Conservation (phyloP, 495 filamentous ascomycete species). For the Trypethelium eluteriae region DNA sequence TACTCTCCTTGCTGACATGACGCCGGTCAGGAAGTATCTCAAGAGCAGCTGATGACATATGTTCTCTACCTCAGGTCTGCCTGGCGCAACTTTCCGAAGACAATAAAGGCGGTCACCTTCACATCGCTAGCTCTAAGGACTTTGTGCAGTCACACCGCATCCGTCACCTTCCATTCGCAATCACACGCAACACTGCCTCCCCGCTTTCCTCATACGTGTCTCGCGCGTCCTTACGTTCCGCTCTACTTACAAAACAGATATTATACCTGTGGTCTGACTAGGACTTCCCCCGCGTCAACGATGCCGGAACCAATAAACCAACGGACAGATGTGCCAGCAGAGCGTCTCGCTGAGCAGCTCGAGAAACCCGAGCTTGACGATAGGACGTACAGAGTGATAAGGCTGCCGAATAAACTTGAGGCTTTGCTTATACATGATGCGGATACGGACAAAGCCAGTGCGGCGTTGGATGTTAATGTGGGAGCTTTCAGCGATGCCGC, state of each 20-base stretch:
- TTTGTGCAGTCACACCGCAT: neutral
- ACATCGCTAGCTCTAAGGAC: neutral
- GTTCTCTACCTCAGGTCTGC: neutral
- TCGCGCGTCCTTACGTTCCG: neutral
- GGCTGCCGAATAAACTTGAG: slow-evolving; percentile 83
- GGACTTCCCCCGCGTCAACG: neutral
- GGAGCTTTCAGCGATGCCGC: slow-evolving; percentile 88
- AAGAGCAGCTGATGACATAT: neutral
- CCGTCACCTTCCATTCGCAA: neutral
- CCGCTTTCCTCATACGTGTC: neutral
- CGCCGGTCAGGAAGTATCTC: neutral
- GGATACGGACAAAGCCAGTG: slow-evolving; percentile 93
- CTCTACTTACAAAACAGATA: neutral
- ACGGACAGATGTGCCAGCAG: slow-evolving; percentile 37
- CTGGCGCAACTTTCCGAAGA: neutral
- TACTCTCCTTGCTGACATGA: neutral
- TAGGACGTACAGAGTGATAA: slow-evolving; percentile 79
- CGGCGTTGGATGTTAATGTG: slow-evolving; percentile 89
- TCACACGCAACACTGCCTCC: neutral
- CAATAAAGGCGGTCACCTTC: neutral
- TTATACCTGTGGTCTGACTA: neutral
- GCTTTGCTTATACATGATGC: slow-evolving; percentile 89
- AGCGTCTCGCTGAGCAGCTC: slow-evolving; percentile 68
- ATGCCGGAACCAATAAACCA: slow-evolving; percentile 3
- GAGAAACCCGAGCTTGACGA: slow-evolving; percentile 86